Evolutionary conservation across 371 early-diverging fungal genomes (phyloP).

Genomic region (Mortierella sp.): DNA sequence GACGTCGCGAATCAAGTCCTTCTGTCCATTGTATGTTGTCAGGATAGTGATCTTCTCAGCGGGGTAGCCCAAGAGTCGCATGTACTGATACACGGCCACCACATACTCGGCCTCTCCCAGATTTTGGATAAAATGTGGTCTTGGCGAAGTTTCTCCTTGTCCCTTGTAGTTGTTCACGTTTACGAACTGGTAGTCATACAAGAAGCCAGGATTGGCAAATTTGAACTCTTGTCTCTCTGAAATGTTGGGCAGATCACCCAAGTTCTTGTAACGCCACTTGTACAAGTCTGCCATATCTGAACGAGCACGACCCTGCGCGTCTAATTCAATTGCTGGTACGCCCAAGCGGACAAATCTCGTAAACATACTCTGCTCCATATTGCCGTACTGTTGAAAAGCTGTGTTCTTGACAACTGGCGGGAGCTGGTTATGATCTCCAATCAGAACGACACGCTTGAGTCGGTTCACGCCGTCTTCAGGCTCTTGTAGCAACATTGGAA

Average conservation of each 20-base stretch:
- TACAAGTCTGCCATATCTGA: conserved; percentile 85
- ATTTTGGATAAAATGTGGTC: conserved; percentile 87
- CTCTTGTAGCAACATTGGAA: conserved; percentile 90
- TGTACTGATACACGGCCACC: conserved; percentile 95
- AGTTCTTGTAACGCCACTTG: conserved; percentile 81
- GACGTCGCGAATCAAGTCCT: conserved; percentile 91
- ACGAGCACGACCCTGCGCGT: conserved; percentile 86
- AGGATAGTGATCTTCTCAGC: conserved; percentile 88
- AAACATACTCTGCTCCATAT: conserved; percentile 95
- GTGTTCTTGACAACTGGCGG: conserved; percentile 93
- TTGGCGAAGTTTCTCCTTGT: conserved; percentile 88
- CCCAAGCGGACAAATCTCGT: conserved; percentile 91
- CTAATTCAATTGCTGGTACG: conserved; percentile 86
- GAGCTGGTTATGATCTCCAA: conserved; percentile 98
- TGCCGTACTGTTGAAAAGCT: conserved; percentile 85
- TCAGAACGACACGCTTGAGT: conserved; percentile 90
- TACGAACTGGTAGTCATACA: conserved; percentile 85
- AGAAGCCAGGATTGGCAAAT: conserved; percentile 88
- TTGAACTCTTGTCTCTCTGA: conserved; percentile 58
- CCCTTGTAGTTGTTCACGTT: conserved; percentile 83
- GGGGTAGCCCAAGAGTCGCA: conserved; percentile 95
- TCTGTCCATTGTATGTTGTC: conserved; percentile 97
- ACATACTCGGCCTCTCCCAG: conserved; percentile 97
- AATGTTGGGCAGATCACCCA: conserved; percentile 73
- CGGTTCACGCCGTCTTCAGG: conserved; percentile 69